Conservation (phyloP, 768 basidiomycete species). For the Tricholoma hemisulphureum region DNA sequence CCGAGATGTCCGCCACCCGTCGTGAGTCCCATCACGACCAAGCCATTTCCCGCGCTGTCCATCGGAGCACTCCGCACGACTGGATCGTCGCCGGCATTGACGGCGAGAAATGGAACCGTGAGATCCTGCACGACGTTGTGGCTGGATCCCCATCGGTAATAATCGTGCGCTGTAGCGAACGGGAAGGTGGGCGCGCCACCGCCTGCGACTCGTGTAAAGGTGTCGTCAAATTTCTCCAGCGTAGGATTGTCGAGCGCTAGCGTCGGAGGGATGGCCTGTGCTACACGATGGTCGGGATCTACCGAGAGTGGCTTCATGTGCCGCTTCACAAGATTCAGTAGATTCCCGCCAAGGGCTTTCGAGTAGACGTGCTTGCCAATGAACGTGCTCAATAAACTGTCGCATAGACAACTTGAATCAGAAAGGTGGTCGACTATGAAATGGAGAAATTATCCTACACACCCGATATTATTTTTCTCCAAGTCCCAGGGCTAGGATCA, state of each 20-base stretch:
- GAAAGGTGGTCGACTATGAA: conserved; percentile 7
- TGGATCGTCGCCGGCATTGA: conserved; percentile 77
- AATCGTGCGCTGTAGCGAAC: conserved; percentile 39
- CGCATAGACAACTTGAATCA: background rate
- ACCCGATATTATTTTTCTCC: conserved; percentile 42
- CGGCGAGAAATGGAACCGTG: conserved; percentile 66
- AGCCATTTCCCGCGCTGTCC: conserved; percentile 47
- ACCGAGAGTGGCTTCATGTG: conserved; percentile 47
- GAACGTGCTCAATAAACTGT: conserved; percentile 55
- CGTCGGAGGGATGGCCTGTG: conserved; percentile 43
- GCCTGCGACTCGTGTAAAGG: conserved; percentile 64
- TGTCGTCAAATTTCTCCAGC: conserved; percentile 54
- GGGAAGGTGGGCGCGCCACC: conserved; percentile 55
- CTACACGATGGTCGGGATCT: conserved; percentile 49
- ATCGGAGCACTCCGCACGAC: conserved; percentile 62
- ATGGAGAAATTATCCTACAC: conserved; percentile 24
- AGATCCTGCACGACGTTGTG: conserved; percentile 56
- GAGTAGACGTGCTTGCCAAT: conserved; percentile 65
- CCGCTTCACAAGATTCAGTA: conserved; percentile 51
- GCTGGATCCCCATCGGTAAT: conserved; percentile 53
- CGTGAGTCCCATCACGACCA: conserved; percentile 59
- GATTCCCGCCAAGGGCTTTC: conserved; percentile 70
- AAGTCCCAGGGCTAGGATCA: conserved; percentile 48
- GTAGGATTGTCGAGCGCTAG: conserved; percentile 50
- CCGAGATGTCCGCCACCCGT: conserved; percentile 72